Percentiles rank a stretch among this genome's conserved stretches.
These are phyloP conservation scores for Suillus lakei DNA, from an alignment of 768 basidiomycete genomes.

Conservation along the genomic window DNA sequence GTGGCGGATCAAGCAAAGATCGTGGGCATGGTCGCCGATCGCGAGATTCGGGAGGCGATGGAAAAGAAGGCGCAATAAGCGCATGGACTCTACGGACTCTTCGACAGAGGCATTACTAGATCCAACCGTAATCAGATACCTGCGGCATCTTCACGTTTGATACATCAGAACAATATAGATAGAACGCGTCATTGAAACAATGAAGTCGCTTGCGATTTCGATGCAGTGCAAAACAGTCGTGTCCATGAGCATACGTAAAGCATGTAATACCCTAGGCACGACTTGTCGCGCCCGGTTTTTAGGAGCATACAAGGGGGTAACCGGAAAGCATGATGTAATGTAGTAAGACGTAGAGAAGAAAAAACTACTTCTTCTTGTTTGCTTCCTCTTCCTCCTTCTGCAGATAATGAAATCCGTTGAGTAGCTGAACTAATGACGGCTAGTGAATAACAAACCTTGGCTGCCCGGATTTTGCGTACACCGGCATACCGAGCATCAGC, in stretches of 20 bases:
- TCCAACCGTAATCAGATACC: constrained; percentile 20
- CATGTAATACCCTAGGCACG: constrained; percentile 35
- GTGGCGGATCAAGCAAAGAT: constrained; percentile 91
- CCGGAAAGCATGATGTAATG: constrained; percentile 26
- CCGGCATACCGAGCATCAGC: constrained; percentile 87
- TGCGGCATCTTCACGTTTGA: background rate
- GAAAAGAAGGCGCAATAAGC: constrained; percentile 44
- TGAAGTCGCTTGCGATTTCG: constrained; percentile 28
- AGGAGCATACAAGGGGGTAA: constrained; percentile 34
- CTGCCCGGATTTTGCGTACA: constrained; percentile 81
- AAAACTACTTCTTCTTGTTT: constrained; percentile 81
- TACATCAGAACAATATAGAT: constrained; percentile 2
- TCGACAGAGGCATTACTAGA: constrained; percentile 4
- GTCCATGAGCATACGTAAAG: constrained; percentile 36
- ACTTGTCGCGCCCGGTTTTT: constrained; percentile 39
- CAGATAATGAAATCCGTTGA: constrained; percentile 21
- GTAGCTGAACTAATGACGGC: constrained; percentile 7
- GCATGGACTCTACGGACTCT: background rate
- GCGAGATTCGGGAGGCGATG: constrained; percentile 69
- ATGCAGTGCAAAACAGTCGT: constrained; percentile 11
- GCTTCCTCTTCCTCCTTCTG: constrained; percentile 93
- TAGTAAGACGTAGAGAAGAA: constrained; percentile 22
- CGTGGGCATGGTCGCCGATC: constrained; percentile 79
- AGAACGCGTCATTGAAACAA: background rate
- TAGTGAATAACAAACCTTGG: constrained; percentile 67